Evolutionary conservation across 805 yeast species (phyloP), one percentile per base, ranked within the genome.

Genomic region (Millerago galiae): DNA sequence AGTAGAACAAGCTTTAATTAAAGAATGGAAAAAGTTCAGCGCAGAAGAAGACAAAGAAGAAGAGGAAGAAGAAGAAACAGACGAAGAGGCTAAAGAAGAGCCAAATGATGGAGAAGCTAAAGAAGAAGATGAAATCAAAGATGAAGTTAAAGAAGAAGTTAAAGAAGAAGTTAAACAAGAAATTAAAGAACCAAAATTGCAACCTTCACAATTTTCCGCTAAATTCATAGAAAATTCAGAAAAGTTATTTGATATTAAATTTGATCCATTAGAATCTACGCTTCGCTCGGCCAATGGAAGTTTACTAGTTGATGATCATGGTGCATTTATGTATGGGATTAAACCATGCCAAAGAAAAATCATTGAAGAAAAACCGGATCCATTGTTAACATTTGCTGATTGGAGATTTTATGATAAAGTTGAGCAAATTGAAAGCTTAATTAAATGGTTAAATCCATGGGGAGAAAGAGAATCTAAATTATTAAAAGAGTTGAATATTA

Each of bases 341-440:
- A 40, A 43, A 2, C 44, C 54, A 1, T 43, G 67, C 24, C 80
- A 83, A 54, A 65, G 86, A 36, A 87, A 85, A 55, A 51, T 77
- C 13, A 62, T 82, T 17, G 95, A 83, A 52, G 95, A 86, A 55
- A 64, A 69, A 2, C 75, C 81, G 1, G 76, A 71, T 42, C 74
- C 79, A 6, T 56, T 86, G 17, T 50, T 79, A 9, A 61, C 70
- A 12, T 67, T 74, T 10, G 47, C 61, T 5, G 75, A 76, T 30
- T 89, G 97, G 97, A 74, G 82, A 42, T 85, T 61, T 51, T 75
- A 79, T 49, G 95, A 88, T 50, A 64, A 57, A 2, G 67, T 72
- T 0, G 74, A 71, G n/a, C 81, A 83, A 32, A 60, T 88, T 27
- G 75, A 74, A 2, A 57, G 57, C 12, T 56, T 90, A 21, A 44